Evolutionary conservation across 805 yeast species (phyloP), one percentile per base, ranked within the genome.

Genomic region (Debaryomyces prosopidis): DNA sequence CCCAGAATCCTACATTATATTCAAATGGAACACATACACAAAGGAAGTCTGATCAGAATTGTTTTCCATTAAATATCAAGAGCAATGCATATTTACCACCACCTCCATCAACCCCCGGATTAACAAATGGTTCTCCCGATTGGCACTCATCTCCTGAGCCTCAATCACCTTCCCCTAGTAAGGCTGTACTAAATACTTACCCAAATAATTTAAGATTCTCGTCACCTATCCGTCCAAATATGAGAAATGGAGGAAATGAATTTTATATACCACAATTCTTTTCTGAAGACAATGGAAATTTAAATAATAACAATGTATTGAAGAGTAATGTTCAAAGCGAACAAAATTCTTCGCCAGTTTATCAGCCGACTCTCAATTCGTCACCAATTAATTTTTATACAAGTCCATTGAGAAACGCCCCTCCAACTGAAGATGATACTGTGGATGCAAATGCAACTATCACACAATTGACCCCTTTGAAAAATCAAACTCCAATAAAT

Each of bases 261-360:
- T 68, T 71, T 49, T 69, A 69, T 53, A 65, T 63, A 18, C 72
- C 75, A 2, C 74, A 68, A 48, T 71, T 66, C 53, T 71, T 69
- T 48, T 63, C 73, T 5, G 76, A 71, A 39, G 54, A 50, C 27
- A 31, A 39, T 34, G 42, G 23, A 5, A 18, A 40, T 30, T 9
- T 27, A 18, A 26, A 9, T n/a, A 34, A 17, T 4, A 33, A 26
- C 19, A 37, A 28, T 17, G 11, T 5, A 11, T 14, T 14, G 16
- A 23, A 23, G 9, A 35, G 30, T 26, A 47, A 49, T 16, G 23
- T 43, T 17, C 35, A 39, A 2, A 36, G 42, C 28, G 55, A 55
- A 19, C 40, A 51, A 14, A 63, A 60, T 37, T 59, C 63, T n/a
- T 59, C 62, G 8, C 68, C 66, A 18, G 45, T 48, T 28, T 51